Conservation (phyloP, 208 protist genomes). For the Acanthamoeba comandoni region DNA sequence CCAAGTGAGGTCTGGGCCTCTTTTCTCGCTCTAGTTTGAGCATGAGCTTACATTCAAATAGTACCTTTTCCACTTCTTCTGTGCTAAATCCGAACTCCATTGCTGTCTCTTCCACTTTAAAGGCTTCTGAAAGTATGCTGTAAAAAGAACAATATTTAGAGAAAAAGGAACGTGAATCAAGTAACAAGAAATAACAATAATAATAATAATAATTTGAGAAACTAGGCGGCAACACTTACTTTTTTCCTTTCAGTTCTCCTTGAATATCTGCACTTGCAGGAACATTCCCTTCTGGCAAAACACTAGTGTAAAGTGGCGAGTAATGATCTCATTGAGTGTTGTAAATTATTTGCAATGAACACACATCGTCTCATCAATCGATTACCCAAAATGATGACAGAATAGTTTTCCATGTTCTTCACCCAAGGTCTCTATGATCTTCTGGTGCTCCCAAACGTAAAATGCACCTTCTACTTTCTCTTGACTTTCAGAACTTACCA, state of each 20-base stretch:
- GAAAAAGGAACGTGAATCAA: not conserved
- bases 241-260: constrained; percentile 21
- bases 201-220: not conserved
- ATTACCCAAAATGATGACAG: constrained; percentile 22
- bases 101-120: constrained; percentile 56
- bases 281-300: constrained; percentile 26
- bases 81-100: constrained; percentile 63
- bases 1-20: constrained; percentile 72
- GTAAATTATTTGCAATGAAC: not conserved
- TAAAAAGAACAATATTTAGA: not conserved
- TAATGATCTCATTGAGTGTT: not conserved
- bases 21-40: constrained; percentile 31
- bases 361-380: not conserved
- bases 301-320: not conserved
- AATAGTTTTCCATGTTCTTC: constrained; percentile 50
- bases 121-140: constrained; percentile 38
- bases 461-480: constrained; percentile 80
- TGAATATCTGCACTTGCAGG: constrained; percentile 5
- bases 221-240: not conserved
- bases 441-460: constrained; percentile 77
- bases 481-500: not conserved
- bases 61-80: not conserved
- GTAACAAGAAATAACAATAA: not conserved
- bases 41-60: constrained; percentile 36
- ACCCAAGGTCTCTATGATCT: constrained; percentile 21